Evolutionary conservation across 345 rosid genomes (phyloP), one percentile per base, ranked within the genome.

Genomic region (Isatis tinctoria): DNA sequence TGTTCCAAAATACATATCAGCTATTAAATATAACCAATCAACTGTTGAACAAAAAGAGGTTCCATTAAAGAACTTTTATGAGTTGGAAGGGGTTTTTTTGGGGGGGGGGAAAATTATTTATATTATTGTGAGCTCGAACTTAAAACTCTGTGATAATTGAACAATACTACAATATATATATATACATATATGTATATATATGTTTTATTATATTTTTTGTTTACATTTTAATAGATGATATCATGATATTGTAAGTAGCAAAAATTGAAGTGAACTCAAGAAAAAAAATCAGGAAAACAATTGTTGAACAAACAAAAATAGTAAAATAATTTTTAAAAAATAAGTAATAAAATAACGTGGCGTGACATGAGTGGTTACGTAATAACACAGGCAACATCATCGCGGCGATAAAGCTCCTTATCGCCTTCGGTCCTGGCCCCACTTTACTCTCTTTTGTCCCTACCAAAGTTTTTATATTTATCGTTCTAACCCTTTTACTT

Each of bases 351-450:
- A 35, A 62, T 69, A 76, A 63, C 79, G 79, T 76, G 79, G 79
- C 79, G 79, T 76, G 35, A 76, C 18, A 69, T 76, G 75, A 76
- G 75, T 76, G 79, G 79, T 76, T 76, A 63, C 79, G 70, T 76
- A 76, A 76, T 27, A 70, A 69, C 60, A 35, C 79, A 76, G 79
- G 79, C 60, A 76, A 76, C 70, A 76, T 76, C 71, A 76, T 76
- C 79, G 74, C 60, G 16, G 53, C 60, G 5, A 13, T 47, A 74
- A 74, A 60, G 78, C 68, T 67, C 18, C 43, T 69, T 61, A 69
- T 75, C 74, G 54, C 79, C 74, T 76, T 76, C 79, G 70, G 74
- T 75, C 64, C 60, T 44, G 74, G 57, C 14, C 75, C 79, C 60
- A 36, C 60, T 63, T 51, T 43, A 32, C 69, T 16, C 40, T 44